Base-by-base conservation (phyloP, 202 grass and related monocot species). In the Dendrocalamus latiflorus region DNA sequence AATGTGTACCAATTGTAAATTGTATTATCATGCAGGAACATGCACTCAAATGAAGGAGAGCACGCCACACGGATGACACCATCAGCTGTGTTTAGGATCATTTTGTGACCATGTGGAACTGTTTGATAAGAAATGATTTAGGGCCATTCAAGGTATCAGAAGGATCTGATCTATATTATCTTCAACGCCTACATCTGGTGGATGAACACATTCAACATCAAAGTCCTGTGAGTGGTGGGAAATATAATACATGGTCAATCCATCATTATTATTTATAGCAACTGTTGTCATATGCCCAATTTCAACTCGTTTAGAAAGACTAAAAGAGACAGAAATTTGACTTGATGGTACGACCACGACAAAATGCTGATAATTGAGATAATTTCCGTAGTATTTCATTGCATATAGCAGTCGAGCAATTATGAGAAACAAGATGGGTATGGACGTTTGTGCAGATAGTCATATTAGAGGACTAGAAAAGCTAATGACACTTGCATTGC, bases 161-260 rank as follows among this genome's bases (percentile, higher is more conserved):
- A 67, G 16, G 84, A 81, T 86, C 26, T 47, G 21, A 70, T 55
- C 7, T 33, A 57, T 53, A 79, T 74, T 25, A 67, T 60, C 38
- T 74, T 86, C 59, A 80, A 57, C 10, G 8, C 36, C 60, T 80
- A 58, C 7, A 86, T 55, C 21, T 86, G 25, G 38, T 2, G 9
- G 45, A 61, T 50, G 12, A 51, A 62, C 28, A 53, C 30, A 30
- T 48, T 15, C 6, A 2, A 63, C 22, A 85, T 64, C 55, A 20
- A 81, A 74, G 41, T 39, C 69, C 30, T 66, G 26, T 38, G 67
- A 68, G 48, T 33, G 59, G 13, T 51, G 21, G 33, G 14, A 73
- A 64, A 82, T 51, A 73, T 36, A 39, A 82, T 72, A 33, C 33
- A 51, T 20, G 10, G 55, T 22, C 44, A 77, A 70, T 26, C 28